Base-by-base conservation (phyloP, 1,284 basidiomycete genomes). In the Ustilago sp. region DNA sequence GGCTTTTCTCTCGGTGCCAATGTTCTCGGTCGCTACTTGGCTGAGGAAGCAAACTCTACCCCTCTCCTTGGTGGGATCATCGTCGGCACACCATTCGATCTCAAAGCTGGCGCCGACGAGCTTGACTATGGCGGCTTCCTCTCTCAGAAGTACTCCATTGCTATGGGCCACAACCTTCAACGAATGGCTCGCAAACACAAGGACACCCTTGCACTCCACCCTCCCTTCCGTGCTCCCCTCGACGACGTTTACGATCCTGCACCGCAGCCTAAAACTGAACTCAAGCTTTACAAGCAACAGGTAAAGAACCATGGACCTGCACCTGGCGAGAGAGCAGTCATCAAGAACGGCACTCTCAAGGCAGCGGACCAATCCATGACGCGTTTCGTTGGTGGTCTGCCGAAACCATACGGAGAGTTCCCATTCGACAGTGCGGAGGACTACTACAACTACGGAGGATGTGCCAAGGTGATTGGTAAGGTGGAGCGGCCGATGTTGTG, bases 1-100 rank as follows among this genome's bases (percentile, higher is more conserved):
- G 94, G 94, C 7, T 99, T 98, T 88, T 97, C 94, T 3, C 90
- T 99, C 53, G 97, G 96, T 58, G 94, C 95, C 43, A 94, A 94
- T 82, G 92, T 98, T 48, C 87, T 99, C 73, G 92, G 93, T n/a
- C 90, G 94, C 73, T 98, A 97, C 86, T 88, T 96, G 56, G 94
- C 93, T 7, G 92, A 97, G 86, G 92, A 95, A 83, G 93, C 93
- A 9, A 89, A 90, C n/a, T 82, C 88, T 9, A 92, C 91, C 69
- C 90, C 94, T n/a, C 87, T 99, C 19, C 66, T 80, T 1, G 83
- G 75, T 11, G 94, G 90, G 32, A 91, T 92, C 85, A 91, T 91
- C 23, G 88, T 98, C 34, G 95, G 90, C 39, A 80, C 94, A 89
- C 94, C 94, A 9, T 95, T 93, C 91, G 89, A 94, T 84, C 87